Conservation (phyloP, 1,139 yeast species). For the Tardiomyces digboiensis region DNA sequence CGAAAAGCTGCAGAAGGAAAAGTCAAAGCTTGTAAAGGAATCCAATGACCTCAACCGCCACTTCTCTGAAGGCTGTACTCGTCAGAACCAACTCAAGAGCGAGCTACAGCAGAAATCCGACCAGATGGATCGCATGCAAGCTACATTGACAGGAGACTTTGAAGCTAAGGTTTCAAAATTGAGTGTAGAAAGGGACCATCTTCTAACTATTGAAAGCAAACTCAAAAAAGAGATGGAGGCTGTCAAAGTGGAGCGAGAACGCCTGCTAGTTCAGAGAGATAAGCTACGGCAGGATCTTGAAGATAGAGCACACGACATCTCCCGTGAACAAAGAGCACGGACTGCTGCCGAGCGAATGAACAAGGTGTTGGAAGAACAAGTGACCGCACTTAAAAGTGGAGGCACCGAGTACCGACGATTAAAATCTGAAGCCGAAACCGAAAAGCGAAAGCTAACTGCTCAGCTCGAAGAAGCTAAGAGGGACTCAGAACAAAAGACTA, state of each 20-base stretch:
- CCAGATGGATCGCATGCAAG: constrained; percentile 29
- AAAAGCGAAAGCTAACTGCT: constrained; percentile 18
- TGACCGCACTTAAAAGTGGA: constrained; percentile 14
- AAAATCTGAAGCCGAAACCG: constrained; percentile 21
- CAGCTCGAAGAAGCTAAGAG: constrained; percentile 17
- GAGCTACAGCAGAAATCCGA: constrained; percentile 17
- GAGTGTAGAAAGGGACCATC: constrained; percentile 22
- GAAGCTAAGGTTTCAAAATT: constrained; percentile 34
- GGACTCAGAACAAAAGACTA: constrained; percentile 18
- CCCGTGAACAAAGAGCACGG: constrained; percentile 20
- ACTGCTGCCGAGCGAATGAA: constrained; percentile 16
- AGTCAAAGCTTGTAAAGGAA: constrained; percentile 8
- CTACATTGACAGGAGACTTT: constrained; percentile 30
- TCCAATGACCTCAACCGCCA: constrained; percentile 10
- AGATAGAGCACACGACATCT: constrained; percentile 35
- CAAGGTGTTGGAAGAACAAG: constrained; percentile 15
- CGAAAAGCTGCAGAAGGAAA: constrained; percentile 2
- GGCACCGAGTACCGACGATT: constrained; percentile 18
- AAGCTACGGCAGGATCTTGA: constrained; percentile 77
- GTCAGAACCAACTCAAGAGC: constrained; percentile 19
- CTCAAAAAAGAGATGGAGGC: constrained; percentile 21
- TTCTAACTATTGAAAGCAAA: constrained; percentile 32
- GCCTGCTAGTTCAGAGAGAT: constrained; percentile 32
- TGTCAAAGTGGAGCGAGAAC: constrained; percentile 13
- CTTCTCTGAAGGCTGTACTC: constrained; percentile 13